phyloP scores from a whole-genome alignment of 164 flowering plant genomes.

The Echeveria elegans region DNA sequence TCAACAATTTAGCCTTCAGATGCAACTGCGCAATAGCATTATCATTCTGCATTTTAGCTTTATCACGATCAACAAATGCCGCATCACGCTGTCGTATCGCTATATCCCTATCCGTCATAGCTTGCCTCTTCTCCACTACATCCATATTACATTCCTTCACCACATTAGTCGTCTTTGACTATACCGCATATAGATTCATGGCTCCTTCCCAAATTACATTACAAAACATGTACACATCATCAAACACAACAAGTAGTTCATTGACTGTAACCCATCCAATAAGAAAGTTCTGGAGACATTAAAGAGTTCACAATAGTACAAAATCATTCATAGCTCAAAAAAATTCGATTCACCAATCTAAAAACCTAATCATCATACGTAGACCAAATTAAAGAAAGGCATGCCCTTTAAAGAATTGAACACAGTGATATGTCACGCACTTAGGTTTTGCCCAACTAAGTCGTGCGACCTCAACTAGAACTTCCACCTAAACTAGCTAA shows the following conservation, averaged over 20 bases:
- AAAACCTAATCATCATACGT: neutral
- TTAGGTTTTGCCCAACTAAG: too few relatives aligned
- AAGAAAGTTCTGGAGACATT: too few relatives aligned
- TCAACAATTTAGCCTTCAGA: constrained; percentile 9
- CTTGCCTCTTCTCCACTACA: constrained; percentile 53
- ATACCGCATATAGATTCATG: constrained; percentile 22
- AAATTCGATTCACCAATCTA: neutral
- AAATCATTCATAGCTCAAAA: too few relatives aligned
- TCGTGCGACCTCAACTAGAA: too few relatives aligned
- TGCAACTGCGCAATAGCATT: constrained; percentile 50
- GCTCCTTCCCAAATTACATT: constrained; percentile 2
- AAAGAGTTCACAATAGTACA: constrained; percentile 10
- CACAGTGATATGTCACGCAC: too few relatives aligned
- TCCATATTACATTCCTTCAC: constrained; percentile 64
- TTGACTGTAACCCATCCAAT: constrained; percentile 48
- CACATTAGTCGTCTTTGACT: constrained; percentile 77
- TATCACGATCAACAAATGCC: constrained; percentile 49
- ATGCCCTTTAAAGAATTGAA: neutral
- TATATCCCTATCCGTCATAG: constrained; percentile 59
- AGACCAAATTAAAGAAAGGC: neutral
- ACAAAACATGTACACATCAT: neutral
- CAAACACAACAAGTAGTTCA: constrained; percentile 16
- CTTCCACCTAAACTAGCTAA: too few relatives aligned
- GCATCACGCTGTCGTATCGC: constrained; percentile 56
- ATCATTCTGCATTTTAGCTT: constrained; percentile 35